Conservation (phyloP, 768 basidiomycete species). For the Amanita inopinata region DNA sequence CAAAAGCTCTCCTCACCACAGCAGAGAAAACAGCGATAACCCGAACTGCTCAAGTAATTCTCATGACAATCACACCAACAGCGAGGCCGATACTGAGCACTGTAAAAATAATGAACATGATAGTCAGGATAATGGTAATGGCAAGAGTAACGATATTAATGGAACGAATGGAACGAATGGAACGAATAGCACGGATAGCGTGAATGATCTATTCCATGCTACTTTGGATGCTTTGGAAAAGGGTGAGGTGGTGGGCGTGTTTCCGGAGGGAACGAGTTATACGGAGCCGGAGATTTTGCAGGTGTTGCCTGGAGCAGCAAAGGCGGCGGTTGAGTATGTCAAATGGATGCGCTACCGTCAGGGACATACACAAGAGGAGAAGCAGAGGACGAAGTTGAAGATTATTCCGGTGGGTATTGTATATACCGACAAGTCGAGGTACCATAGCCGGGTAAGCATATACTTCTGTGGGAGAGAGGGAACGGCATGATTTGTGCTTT, state of each 20-base stretch:
- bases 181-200: no score
- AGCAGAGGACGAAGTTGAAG: slow-evolving; percentile 38
- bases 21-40: no score
- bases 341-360: slow-evolving; percentile 63
- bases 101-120: no score
- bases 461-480: no score
- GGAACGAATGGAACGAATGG: no score
- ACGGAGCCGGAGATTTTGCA: slow-evolving; percentile 91
- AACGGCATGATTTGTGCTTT: no score
- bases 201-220: slow-evolving; percentile 74
- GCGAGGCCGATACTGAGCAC: no score
- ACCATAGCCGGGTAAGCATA: slow-evolving; percentile 73
- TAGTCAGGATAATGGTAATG: no score
- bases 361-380: slow-evolving; percentile 29
- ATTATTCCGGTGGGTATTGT: slow-evolving; percentile 84
- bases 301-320: slow-evolving; percentile 88
- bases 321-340: slow-evolving; percentile 90
- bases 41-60: no score
- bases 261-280: slow-evolving; percentile 91
- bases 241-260: slow-evolving; percentile 84
- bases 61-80: no score
- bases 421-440: slow-evolving; percentile 94
- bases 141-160: no score
- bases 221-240: slow-evolving; percentile 78
- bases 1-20: no score